phyloP scores from a whole-genome alignment of 441 rosid species.

The Populus hybrid region DNA sequence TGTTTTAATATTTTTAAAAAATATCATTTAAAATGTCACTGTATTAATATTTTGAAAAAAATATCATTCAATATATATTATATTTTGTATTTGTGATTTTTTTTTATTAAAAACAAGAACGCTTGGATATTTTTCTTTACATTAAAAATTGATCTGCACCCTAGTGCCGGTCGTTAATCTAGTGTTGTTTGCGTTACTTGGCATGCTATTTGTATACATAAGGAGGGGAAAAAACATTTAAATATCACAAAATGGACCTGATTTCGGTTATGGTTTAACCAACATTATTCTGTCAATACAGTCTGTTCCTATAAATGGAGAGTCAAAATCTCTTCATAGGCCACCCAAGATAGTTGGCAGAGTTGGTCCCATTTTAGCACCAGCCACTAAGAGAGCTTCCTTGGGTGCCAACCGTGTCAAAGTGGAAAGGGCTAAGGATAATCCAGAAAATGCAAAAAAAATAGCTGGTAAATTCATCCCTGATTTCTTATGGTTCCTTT shows the following conservation, averaged over 20 bases:
- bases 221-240: neutral
- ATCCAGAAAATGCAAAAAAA: slow-evolving; percentile 34
- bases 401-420: slow-evolving; percentile 48
- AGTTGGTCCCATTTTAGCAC: slow-evolving; percentile 31
- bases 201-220: neutral
- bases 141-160: neutral
- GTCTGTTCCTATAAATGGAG: slow-evolving; percentile 37
- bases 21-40: neutral
- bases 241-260: neutral
- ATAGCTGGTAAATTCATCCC: slow-evolving; percentile 34
- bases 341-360: slow-evolving; percentile 45
- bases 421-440: slow-evolving; percentile 50
- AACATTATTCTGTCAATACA: slow-evolving; percentile 23
- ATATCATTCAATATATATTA: neutral
- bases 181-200: neutral
- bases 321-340: slow-evolving; percentile 42
- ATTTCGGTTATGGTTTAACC: slow-evolving; percentile 10
- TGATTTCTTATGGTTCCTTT: slow-evolving; percentile 10
- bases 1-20: too few relatives aligned
- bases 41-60: too few relatives aligned
- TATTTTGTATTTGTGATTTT: neutral
- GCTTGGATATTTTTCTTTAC: too few relatives aligned
- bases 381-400: slow-evolving; percentile 55
- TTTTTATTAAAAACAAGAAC: too few relatives aligned
- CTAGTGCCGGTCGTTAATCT: neutral